These are phyloP conservation scores for Chytridiales sp. DNA, from an alignment of 371 early-diverging fungal species.

Conservation along the genomic window DNA sequence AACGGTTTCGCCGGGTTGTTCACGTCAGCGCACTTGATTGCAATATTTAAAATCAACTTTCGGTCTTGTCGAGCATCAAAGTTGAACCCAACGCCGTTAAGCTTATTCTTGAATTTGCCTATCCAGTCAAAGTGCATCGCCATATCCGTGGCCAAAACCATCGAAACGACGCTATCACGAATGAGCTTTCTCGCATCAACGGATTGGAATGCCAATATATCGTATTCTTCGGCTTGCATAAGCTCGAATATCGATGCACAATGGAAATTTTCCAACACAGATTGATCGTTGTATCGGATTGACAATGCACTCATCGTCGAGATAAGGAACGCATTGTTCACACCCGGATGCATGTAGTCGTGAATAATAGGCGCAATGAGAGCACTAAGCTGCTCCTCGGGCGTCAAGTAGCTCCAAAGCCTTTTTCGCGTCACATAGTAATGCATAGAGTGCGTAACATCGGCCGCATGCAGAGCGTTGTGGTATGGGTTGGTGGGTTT, in stretches of 20 bases:
- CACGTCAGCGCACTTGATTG: slow-evolving; percentile 52
- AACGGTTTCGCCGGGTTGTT: slow-evolving; percentile 50
- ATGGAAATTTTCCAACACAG: slow-evolving; percentile 54
- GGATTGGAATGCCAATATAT: slow-evolving; percentile 37
- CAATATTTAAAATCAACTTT: slow-evolving; percentile 43
- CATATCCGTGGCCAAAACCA: slow-evolving; percentile 58
- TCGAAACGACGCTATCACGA: slow-evolving; percentile 42
- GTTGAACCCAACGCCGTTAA: slow-evolving; percentile 32
- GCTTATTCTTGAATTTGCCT: slow-evolving; percentile 46
- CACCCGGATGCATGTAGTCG: slow-evolving; percentile 57
- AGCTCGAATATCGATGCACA: slow-evolving; percentile 41
- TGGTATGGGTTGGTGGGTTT: slow-evolving; percentile 51
- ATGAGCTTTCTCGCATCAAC: slow-evolving; percentile 33
- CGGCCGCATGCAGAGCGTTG: slow-evolving; percentile 54
- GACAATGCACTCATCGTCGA: slow-evolving; percentile 42
- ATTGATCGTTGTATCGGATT: slow-evolving; percentile 51
- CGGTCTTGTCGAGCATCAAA: slow-evolving; percentile 35
- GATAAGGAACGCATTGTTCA: slow-evolving; percentile 54
- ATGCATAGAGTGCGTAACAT: slow-evolving; percentile 47
- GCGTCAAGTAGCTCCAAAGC: slow-evolving; percentile 24
- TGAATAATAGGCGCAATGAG: slow-evolving; percentile 52
- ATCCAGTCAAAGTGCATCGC: slow-evolving; percentile 51
- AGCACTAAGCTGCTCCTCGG: slow-evolving; percentile 43
- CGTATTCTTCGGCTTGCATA: slow-evolving; percentile 29
- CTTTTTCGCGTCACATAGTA: slow-evolving; percentile 37